Conservation (phyloP, 352 stramenopile genomes). For the Labyrinthula sp. region DNA sequence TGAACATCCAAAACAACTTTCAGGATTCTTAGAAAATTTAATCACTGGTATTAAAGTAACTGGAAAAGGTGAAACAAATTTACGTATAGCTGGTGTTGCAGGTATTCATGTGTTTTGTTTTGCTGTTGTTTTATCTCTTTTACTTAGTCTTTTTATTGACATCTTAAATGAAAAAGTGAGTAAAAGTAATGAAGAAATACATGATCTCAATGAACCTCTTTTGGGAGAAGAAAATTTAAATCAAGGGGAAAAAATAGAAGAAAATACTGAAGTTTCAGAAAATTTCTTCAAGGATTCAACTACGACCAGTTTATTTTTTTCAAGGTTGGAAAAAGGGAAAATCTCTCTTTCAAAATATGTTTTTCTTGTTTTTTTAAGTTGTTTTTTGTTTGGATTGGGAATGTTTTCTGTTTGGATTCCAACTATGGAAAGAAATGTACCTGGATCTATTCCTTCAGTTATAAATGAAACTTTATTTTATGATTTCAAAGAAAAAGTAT, state of each 20-base stretch:
- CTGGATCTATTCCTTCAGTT: constrained; percentile 38
- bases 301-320: too few species aligned
- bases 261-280: too few species aligned
- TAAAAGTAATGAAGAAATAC: constrained; percentile 11
- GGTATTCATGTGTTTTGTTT: constrained; percentile 45
- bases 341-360: too few species aligned
- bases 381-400: neutral
- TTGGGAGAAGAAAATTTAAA: too few species aligned
- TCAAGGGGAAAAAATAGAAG: too few species aligned
- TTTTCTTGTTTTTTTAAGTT: neutral
- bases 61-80: constrained; percentile 35
- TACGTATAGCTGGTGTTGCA: constrained; percentile 39
- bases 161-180: constrained; percentile 34
- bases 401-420: constrained; percentile 18
- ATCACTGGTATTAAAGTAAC: constrained; percentile 36
- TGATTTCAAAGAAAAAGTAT: constrained; percentile 39
- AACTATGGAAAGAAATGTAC: constrained; percentile 42
- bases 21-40: constrained; percentile 32
- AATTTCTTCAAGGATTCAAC: too few species aligned
- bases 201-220: too few species aligned
- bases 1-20: constrained; percentile 35
- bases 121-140: constrained; percentile 43
- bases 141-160: constrained; percentile 42
- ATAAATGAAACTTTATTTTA: constrained; percentile 42
- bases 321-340: too few species aligned